Base-by-base conservation (phyloP, 2,329 filamentous ascomycete genomes). In the Didymella lethalis region DNA sequence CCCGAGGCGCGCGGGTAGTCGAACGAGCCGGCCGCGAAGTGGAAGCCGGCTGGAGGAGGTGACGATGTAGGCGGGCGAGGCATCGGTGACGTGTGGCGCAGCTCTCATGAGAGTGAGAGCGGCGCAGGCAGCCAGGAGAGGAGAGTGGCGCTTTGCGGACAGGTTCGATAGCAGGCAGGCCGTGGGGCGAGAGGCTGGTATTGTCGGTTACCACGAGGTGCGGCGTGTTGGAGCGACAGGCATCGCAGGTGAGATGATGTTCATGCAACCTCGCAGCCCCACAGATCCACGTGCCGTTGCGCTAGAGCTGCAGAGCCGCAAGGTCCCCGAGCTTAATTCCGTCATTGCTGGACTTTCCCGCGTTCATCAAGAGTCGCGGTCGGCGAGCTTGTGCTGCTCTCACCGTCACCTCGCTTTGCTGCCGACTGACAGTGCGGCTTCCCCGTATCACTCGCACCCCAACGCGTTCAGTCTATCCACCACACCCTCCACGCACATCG, bases 1-100 rank as follows among this genome's bases (percentile, higher is more conserved):
- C 69, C 58, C n/a, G 72, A 75, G 41, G 80, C 80, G 44, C 79
- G 78, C 23, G 81, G 80, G 52, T 77, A 77, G 69, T 82, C 81
- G 68, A 81, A 81, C 65, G 71, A 73, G 61, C 77, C 78, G 34
- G 73, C 72, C 34, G 73, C 73, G 65, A 73, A 75, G 54, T 73
- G 59, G 52, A 72, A 73, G 48, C 57, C 58, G n/a, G 67, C 51
- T 29, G 70, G 64, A 25, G 68, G 69, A 40, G 73, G 67, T 28
- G 73, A 68, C 36, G 73, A 68, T 14, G 73, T 54, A 16, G 65
- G 63, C 45, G 71, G 66, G 67, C 70, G 64, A 49, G 73, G 70
- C 71, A 75, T 75, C 34, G 62, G 56, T 70, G 70, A 67, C 66
- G 69, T 66, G 64, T 65, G 41, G 47, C 43, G 57, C 36, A 45